phyloP scores from a whole-genome alignment of 768 basidiomycete species.

The Leucocoprinus leucothites region DNA sequence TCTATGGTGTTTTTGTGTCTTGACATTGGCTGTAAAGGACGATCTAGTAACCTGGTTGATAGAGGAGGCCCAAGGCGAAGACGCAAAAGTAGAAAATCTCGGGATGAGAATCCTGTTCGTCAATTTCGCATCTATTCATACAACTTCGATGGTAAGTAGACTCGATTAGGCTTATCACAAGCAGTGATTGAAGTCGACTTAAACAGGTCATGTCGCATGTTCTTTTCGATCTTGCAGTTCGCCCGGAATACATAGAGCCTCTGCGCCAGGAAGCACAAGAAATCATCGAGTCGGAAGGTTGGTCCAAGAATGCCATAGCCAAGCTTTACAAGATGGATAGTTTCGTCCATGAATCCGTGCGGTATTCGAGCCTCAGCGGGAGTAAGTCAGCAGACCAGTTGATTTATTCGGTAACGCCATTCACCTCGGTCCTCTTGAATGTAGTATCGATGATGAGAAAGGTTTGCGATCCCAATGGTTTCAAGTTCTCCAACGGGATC shows the following conservation, averaged over 20 bases:
- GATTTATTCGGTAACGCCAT: neutral
- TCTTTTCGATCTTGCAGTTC: conserved; percentile 30
- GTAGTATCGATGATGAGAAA: conserved; percentile 30
- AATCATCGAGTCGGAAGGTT: conserved; percentile 28
- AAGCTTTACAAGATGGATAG: conserved; percentile 41
- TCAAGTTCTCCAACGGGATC: conserved; percentile 42
- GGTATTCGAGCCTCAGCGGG: conserved; percentile 5
- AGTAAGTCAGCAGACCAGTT: conserved; percentile 6
- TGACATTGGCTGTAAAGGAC: conserved; percentile 23
- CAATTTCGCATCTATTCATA: conserved; percentile 25
- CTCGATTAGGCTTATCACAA: neutral
- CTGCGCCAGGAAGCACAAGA: conserved; percentile 38
- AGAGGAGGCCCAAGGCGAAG: conserved; percentile 26
- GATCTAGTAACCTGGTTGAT: conserved; percentile 43
- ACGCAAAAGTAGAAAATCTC: conserved; percentile 22
- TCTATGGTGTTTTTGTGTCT: neutral
- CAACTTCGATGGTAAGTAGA: conserved; percentile 30
- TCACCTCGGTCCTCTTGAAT: neutral
- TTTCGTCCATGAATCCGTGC: conserved; percentile 34
- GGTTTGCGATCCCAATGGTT: conserved; percentile 28
- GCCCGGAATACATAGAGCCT: conserved; percentile 27
- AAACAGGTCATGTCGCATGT: conserved; percentile 30
- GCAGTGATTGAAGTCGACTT: neutral
- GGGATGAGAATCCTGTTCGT: conserved; percentile 26
- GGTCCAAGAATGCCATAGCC: conserved; percentile 27